Conservation (phyloP, 1,284 basidiomycete genomes). For the Ganoderma sp. region DNA sequence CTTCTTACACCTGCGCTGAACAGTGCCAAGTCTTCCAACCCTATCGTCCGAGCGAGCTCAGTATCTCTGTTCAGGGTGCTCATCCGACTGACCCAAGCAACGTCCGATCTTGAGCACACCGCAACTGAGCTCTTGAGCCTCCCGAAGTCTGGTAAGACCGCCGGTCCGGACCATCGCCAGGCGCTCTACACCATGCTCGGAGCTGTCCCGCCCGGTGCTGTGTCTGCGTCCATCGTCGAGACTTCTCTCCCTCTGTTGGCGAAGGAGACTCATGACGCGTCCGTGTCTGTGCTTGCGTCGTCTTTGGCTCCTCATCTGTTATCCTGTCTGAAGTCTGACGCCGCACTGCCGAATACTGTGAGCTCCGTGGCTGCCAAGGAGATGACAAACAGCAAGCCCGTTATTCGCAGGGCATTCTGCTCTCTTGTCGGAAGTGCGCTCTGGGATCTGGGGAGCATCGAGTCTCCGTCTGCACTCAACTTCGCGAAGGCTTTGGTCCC, state of each 20-base stretch:
- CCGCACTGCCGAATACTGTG: constrained; percentile 51
- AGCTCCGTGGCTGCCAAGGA: constrained; percentile 67
- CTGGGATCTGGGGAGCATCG: constrained; percentile 43
- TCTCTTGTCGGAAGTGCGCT: constrained; percentile 44
- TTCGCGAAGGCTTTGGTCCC: constrained; percentile 64
- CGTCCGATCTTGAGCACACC: constrained; percentile 50
- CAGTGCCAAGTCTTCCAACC: constrained; percentile 80
- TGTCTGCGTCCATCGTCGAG: constrained; percentile 63
- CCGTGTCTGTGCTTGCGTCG: constrained; percentile 58
- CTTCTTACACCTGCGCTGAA: constrained; percentile 71
- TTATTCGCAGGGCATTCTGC: constrained; percentile 46
- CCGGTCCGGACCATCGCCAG: constrained; percentile 85
- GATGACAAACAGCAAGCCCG: constrained; percentile 57
- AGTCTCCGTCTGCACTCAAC: constrained; percentile 45
- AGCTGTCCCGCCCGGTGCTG: constrained; percentile 52
- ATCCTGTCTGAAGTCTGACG: constrained; percentile 53
- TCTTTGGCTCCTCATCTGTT: constrained; percentile 67
- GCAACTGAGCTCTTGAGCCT: constrained; percentile 72
- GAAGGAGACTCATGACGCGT: constrained; percentile 81
- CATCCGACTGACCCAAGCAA: constrained; percentile 43
- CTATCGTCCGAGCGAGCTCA: constrained; percentile 64
- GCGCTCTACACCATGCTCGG: constrained; percentile 81
- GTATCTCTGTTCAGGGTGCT: constrained; percentile 67
- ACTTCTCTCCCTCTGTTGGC: constrained; percentile 64
- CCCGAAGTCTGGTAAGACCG: constrained; percentile 83